Evolutionary conservation across 768 basidiomycete species (phyloP).

Genomic region (Xanthoconium stramineum): DNA sequence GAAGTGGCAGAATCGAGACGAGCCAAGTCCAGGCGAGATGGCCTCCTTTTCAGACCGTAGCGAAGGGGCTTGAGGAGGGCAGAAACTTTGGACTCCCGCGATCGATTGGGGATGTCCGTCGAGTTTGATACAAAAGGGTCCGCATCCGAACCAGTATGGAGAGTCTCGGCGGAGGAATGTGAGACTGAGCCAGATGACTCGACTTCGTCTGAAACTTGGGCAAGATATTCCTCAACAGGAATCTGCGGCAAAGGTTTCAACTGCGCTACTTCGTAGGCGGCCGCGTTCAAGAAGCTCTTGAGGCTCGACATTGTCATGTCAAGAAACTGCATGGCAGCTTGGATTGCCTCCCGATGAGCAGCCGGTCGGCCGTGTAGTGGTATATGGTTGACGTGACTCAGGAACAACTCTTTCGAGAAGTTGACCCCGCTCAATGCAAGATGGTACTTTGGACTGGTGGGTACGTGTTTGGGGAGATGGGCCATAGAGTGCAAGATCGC

Average conservation of each 20-base stretch:
- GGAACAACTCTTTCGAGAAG: slow-evolving; percentile 23
- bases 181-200: not conserved
- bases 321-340: slow-evolving; percentile 23
- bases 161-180: slow-evolving; percentile 5
- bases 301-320: slow-evolving; percentile 33
- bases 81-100: slow-evolving; percentile 12
- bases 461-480: slow-evolving; percentile 21
- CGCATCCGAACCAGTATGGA: not conserved
- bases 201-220: not conserved
- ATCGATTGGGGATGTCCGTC: not conserved
- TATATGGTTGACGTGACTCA: slow-evolving; percentile 18
- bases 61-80: slow-evolving; percentile 18
- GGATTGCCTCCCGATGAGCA: slow-evolving; percentile 11
- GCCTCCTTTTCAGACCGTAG: slow-evolving; percentile 1
- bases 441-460: slow-evolving; percentile 19
- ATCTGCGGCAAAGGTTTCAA: slow-evolving; percentile 25
- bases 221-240: slow-evolving; percentile 10
- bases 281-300: slow-evolving; percentile 30
- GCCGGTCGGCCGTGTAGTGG: not conserved
- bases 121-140: not conserved
- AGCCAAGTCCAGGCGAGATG: slow-evolving; percentile 3
- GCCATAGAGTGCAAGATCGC: slow-evolving; percentile 28
- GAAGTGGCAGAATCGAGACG: slow-evolving; percentile 11
- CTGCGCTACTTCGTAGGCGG: slow-evolving; percentile 28
- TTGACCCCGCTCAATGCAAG: slow-evolving; percentile 19